These are phyloP conservation scores for Ophiostoma ulmi DNA, from an alignment of 2,329 filamentous ascomycete genomes.

Conservation along the genomic window DNA sequence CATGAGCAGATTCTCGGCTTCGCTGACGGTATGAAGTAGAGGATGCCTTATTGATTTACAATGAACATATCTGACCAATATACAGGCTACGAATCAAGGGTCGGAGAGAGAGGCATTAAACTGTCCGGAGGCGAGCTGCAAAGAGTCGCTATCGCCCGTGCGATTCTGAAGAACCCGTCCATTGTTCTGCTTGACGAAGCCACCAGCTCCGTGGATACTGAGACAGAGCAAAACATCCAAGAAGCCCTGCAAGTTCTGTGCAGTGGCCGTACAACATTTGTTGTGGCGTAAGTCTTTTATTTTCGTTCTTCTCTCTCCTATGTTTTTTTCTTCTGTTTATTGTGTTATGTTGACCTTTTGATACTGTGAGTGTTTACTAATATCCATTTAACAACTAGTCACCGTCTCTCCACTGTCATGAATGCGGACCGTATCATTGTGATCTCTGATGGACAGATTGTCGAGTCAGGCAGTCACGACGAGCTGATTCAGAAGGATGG, in stretches of 20 bases:
- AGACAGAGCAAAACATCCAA: conserved; percentile 63
- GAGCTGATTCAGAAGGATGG: conserved; percentile 54
- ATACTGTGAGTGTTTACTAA: not conserved
- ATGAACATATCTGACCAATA: not conserved
- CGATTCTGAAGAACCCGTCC: conserved; percentile 67
- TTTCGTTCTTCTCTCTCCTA: no score
- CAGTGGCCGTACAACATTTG: conserved; percentile 59
- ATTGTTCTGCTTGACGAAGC: conserved; percentile 75
- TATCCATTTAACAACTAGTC: conserved; percentile 37
- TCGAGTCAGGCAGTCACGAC: conserved; percentile 59
- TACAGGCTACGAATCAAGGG: conserved; percentile 45
- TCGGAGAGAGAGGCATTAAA: conserved; percentile 52
- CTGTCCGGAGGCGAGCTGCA: conserved; percentile 63
- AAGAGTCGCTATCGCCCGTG: conserved; percentile 63
- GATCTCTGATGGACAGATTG: conserved; percentile 55
- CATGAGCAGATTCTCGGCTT: conserved; percentile 55
- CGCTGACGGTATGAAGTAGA: conserved; percentile 39
- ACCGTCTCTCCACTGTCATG: conserved; percentile 66
- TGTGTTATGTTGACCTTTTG: not conserved
- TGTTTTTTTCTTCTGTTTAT: not conserved
- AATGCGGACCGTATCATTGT: conserved; percentile 64
- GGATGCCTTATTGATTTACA: not conserved
- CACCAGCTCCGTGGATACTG: conserved; percentile 69
- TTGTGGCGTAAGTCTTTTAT: conserved; percentile 52
- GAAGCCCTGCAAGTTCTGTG: conserved; percentile 55